Base-by-base conservation (phyloP, 2,329 filamentous ascomycete species). In the Ophiostoma piceae region DNA sequence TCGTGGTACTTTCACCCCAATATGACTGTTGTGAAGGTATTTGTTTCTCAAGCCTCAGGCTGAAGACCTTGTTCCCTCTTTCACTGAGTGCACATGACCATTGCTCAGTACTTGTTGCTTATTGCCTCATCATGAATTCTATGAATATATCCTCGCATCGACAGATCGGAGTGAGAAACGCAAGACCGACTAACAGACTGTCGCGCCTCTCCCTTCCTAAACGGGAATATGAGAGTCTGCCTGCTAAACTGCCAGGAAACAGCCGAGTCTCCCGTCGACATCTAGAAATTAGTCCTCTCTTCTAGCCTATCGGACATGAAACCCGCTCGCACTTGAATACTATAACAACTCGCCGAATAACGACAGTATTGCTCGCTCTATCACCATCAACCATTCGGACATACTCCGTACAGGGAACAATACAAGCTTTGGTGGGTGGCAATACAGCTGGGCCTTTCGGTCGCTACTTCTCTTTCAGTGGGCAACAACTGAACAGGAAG, bases 141-240 rank as follows among this genome's bases (percentile, higher is more conserved):
- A 16, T 47, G 43, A 47, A 47, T 47, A 47, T n/a, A n/a, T n/a
- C 16, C 16, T 47, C 43, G 43, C 43, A 16, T 19, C 16, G 16
- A 47, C 43, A 47, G 43, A 41, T 41, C 39, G 39, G 39, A 41
- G 39, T 41, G 39, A 41, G 39, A 41, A 14, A 41, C 9, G 2
- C 39, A 41, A 41, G 12, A 12, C 39, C 12, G 39, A 41, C 39
- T 12, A 4, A 14, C 11, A 41, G 16, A 47, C 43, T 47, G 43
- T 47, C 43, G 26, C 32, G 62, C 62, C 62, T 65, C 62, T 35
- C 62, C 62, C 62, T 65, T 65, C 62, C 62, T 65, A 65, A 39
- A n/a, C 2, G 19, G 62, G 62, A 37, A 65, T 39, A 29, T 26
- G 8, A 26, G 51, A 26, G 51, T 57, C 43, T 60, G 54, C 26